Conservation (phyloP, 495 filamentous ascomycete species). For the Penicillium coprophilum region DNA sequence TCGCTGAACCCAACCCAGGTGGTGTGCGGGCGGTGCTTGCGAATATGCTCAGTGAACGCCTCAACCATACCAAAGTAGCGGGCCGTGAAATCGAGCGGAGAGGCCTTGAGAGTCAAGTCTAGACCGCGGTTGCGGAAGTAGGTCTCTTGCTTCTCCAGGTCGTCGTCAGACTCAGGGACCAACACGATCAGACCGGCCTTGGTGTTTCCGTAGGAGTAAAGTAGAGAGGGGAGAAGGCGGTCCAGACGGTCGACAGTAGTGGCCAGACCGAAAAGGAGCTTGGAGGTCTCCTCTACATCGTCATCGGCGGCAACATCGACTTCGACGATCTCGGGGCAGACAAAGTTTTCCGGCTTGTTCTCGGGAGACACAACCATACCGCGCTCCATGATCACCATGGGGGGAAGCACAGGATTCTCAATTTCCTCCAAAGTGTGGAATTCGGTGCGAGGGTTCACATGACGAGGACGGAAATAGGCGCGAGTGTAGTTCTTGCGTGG, state of each 20-base stretch:
- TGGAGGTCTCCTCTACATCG: constrained; percentile 50
- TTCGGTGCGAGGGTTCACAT: constrained; percentile 39
- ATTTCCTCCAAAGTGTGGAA: constrained; percentile 47
- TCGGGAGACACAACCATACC: constrained; percentile 46
- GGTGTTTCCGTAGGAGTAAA: constrained; percentile 52
- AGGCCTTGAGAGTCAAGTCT: constrained; percentile 54
- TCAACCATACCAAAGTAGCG: constrained; percentile 64
- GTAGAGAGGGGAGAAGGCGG: constrained; percentile 46
- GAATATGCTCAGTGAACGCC: constrained; percentile 53
- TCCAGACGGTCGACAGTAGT: constrained; percentile 53
- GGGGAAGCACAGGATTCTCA: constrained; percentile 43
- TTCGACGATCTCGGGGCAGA: constrained; percentile 49
- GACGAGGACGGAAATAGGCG: constrained; percentile 46
- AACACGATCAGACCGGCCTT: constrained; percentile 51
- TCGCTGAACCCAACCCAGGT: constrained; percentile 66
- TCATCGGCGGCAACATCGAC: constrained; percentile 45
- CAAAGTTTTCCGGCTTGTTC: constrained; percentile 35
- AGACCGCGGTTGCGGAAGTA: constrained; percentile 53
- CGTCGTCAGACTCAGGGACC: constrained; percentile 47
- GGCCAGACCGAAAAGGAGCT: constrained; percentile 51
- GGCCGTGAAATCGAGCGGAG: constrained; percentile 56
- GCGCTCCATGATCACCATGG: constrained; percentile 48
- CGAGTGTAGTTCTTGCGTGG: constrained; percentile 52
- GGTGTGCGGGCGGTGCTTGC: constrained; percentile 50
- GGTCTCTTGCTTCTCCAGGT: constrained; percentile 44